Conservation (phyloP, 345 rosid species). For the Bruguiera sexangula region DNA sequence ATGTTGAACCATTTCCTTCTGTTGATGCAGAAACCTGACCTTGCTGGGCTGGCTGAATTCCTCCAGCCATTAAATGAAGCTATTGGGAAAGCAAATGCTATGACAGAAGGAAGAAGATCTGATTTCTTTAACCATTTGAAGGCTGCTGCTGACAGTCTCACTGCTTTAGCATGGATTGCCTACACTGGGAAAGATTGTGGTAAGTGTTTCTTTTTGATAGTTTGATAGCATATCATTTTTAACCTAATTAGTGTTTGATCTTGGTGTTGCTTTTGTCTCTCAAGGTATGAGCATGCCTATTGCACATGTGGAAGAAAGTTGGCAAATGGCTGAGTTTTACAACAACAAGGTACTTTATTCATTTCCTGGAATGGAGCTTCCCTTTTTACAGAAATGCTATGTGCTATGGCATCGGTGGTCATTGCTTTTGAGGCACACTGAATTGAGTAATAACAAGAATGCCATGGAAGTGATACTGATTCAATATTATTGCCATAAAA, state of each 20-base stretch:
- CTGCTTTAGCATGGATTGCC: slow-evolving; percentile 96
- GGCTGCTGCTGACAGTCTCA: slow-evolving; percentile 69
- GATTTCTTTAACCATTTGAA: slow-evolving; percentile 90
- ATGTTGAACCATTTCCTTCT: slow-evolving; percentile 12
- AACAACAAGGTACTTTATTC: slow-evolving; percentile 67
- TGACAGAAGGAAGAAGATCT: slow-evolving; percentile 80
- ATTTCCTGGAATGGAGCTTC: slow-evolving; percentile 3
- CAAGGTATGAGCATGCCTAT: slow-evolving; percentile 97
- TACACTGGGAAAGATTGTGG: slow-evolving; percentile 93
- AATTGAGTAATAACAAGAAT: background rate
- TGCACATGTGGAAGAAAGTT: slow-evolving; percentile 96
- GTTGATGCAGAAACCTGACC: slow-evolving; percentile 68
- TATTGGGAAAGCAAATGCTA: slow-evolving; percentile 60
- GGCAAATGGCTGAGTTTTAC: slow-evolving; percentile 99
- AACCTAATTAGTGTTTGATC: slow-evolving; percentile 6
- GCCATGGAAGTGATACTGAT: too few relatives aligned
- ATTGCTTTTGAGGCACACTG: too few relatives aligned
- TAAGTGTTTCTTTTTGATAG: slow-evolving; percentile 29
- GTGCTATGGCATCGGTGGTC: background rate
- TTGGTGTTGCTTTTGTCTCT: slow-evolving; percentile 18
- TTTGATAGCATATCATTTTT: background rate
- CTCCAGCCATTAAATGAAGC: slow-evolving; percentile 80
- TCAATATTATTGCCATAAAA: too few relatives aligned
- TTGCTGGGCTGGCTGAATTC: slow-evolving; percentile 66
- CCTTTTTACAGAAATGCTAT: slow-evolving; percentile 4